Percentiles rank a stretch among this genome's conserved stretches.
Evolutionary conservation across 2,329 filamentous ascomycete genomes (phyloP).

Genomic region (Cladosporium sp.): DNA sequence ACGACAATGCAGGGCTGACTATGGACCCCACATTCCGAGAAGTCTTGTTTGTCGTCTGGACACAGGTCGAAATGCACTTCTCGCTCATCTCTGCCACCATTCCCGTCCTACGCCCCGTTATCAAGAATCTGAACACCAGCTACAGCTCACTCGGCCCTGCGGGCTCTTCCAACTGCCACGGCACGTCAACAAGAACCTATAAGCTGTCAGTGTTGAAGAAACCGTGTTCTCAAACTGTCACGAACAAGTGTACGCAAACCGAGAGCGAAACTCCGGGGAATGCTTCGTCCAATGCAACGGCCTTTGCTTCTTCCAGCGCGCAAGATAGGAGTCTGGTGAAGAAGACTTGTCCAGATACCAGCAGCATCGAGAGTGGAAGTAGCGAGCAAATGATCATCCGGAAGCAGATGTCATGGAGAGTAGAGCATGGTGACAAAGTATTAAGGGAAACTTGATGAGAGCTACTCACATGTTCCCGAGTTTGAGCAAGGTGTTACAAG

Average conservation of each 20-base stretch:
- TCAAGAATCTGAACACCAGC: conserved; percentile 16
- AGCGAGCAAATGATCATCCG: conserved; percentile 8
- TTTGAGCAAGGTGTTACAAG: too few species aligned
- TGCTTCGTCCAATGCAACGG: background rate
- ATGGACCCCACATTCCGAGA: conserved; percentile 14
- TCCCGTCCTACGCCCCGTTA: conserved; percentile 12
- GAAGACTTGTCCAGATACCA: background rate
- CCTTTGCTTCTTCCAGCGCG: background rate
- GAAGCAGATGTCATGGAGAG: conserved; percentile 2
- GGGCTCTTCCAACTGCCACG: background rate
- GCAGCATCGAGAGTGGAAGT: background rate
- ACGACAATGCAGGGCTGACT: conserved; percentile 3
- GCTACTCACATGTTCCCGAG: too few species aligned
- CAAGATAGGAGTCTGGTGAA: background rate
- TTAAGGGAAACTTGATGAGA: too few species aligned
- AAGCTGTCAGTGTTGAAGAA: background rate
- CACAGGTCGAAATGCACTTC: conserved; percentile 17
- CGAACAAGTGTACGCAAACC: background rate
- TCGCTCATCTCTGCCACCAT: conserved; percentile 17
- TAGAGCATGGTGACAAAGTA: conserved; percentile 1
- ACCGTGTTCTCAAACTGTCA: too few species aligned
- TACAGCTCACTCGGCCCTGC: conserved; percentile 18
- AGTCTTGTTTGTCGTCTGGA: conserved; percentile 15
- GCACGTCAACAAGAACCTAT: background rate
- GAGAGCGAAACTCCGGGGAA: background rate